phyloP scores from a whole-genome alignment of 192 early-diverging fungal genomes.

The Coemansia biformis region DNA sequence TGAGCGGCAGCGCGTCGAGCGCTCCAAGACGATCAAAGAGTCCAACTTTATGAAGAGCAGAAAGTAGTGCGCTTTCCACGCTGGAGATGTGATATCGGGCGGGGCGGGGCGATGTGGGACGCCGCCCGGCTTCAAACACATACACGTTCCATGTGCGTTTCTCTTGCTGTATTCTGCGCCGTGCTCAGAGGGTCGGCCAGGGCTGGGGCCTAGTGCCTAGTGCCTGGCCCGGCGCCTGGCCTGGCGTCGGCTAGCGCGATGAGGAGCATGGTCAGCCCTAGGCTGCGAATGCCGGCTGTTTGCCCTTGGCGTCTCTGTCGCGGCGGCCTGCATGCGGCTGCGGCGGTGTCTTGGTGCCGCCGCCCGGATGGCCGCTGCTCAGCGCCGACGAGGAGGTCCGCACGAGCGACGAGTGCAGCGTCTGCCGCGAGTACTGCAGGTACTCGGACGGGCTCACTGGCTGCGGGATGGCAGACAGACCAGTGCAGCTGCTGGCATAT shows the following conservation, averaged over 20 bases:
- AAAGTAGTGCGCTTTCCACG: conserved; percentile 44
- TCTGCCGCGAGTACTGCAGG: conserved; percentile 43
- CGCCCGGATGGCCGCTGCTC: conserved; percentile 5
- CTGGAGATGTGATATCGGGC: background rate
- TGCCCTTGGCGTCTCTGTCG: conserved; percentile 34
- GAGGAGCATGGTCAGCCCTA: too few relatives aligned
- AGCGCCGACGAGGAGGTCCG: conserved; percentile 10
- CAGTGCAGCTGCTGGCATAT: conserved; percentile 26
- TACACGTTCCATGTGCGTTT: too few relatives aligned
- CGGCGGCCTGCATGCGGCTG: background rate
- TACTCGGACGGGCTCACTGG: conserved; percentile 45
- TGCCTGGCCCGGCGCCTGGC: too few relatives aligned
- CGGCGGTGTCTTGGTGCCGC: conserved; percentile 2
- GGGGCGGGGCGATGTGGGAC: too few relatives aligned
- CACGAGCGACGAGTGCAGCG: conserved; percentile 33
- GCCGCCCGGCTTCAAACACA: too few relatives aligned
- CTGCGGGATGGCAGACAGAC: conserved; percentile 27
- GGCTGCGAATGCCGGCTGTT: conserved; percentile 21
- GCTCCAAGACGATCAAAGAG: conserved; percentile 59
- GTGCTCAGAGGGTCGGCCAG: too few relatives aligned
- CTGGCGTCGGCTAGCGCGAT: too few relatives aligned
- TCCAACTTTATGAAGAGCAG: conserved; percentile 74
- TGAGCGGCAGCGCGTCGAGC: conserved; percentile 57
- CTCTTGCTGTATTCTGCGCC: too few relatives aligned
- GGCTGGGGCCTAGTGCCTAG: too few relatives aligned